A percentile compares a stretch with the other conserved stretches of the same genome.
Conservation (phyloP, 441 rosid species). For the Erodium chrysanthum region DNA sequence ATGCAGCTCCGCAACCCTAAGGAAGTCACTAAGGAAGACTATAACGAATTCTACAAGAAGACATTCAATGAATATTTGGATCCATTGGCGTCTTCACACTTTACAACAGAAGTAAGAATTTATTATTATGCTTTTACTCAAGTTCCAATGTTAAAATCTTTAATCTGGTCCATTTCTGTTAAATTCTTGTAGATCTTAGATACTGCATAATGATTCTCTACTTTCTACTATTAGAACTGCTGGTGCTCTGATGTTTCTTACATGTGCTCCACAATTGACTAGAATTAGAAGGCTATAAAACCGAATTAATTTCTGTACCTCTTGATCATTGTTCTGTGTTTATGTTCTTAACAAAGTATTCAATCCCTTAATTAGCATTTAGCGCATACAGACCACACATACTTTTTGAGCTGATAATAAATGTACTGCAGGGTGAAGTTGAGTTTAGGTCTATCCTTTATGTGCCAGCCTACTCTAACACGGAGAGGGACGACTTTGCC, state of each 20-base stretch:
- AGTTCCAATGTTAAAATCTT: neutral
- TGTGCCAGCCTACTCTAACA: constrained; percentile 93
- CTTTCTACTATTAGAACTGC: neutral
- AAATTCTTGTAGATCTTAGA: neutral
- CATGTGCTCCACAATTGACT: too few species aligned
- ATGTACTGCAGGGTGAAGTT: constrained; percentile 72
- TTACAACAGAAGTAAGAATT: constrained; percentile 66
- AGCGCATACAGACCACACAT: neutral
- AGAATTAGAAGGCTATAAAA: neutral
- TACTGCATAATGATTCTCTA: neutral
- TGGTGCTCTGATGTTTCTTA: neutral
- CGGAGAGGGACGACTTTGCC: constrained; percentile 75
- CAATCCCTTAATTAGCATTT: too few species aligned
- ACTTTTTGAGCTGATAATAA: neutral
- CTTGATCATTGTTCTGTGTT: neutral
- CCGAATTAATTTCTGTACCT: neutral
- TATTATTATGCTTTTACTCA: neutral
- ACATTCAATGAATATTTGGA: constrained; percentile 86
- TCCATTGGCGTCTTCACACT: constrained; percentile 74
- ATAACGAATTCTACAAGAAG: constrained; percentile 85
- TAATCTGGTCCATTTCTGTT: neutral
- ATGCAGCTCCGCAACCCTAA: constrained; percentile 70
- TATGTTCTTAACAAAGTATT: neutral
- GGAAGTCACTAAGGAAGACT: constrained; percentile 72
- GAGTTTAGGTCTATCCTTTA: constrained; percentile 87